These are phyloP conservation scores for Debaryomyces castellii DNA, from an alignment of 805 yeast species.

Conservation along the genomic window DNA sequence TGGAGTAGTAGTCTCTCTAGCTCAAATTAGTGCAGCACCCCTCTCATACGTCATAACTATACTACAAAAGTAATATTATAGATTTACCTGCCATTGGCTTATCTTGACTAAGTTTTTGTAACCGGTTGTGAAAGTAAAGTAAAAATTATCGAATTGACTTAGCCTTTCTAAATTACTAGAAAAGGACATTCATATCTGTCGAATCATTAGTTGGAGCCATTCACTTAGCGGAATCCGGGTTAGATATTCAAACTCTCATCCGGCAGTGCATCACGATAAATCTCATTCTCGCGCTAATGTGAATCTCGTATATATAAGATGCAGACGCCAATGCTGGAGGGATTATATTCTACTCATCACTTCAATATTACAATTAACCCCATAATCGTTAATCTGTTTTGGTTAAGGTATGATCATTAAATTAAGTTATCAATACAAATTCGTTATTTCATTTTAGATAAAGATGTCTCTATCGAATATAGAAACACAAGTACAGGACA, in stretches of 20 bases:
- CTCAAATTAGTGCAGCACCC: too few relatives aligned
- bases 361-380: not conserved
- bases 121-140: too few relatives aligned
- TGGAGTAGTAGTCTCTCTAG: too few relatives aligned
- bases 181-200: too few relatives aligned
- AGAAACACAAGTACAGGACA: not conserved
- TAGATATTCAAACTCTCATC: not conserved
- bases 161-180: not conserved
- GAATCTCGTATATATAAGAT: not conserved
- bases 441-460: constrained; percentile 3
- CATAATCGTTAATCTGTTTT: not conserved
- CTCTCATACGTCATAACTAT: too few relatives aligned
- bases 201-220: too few relatives aligned
- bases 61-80: too few relatives aligned
- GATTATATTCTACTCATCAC: not conserved
- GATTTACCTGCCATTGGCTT: not conserved
- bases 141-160: too few relatives aligned
- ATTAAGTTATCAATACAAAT: not conserved
- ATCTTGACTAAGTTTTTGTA: too few relatives aligned
- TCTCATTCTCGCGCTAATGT: not conserved
- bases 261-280: not conserved
- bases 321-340: not conserved
- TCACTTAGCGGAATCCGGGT: not conserved
- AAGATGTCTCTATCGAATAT: constrained; percentile 1
- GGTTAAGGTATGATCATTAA: constrained; percentile 3